Evolutionary conservation across 371 early-diverging fungal genomes (phyloP).

Genomic region (Mortierella sp.): DNA sequence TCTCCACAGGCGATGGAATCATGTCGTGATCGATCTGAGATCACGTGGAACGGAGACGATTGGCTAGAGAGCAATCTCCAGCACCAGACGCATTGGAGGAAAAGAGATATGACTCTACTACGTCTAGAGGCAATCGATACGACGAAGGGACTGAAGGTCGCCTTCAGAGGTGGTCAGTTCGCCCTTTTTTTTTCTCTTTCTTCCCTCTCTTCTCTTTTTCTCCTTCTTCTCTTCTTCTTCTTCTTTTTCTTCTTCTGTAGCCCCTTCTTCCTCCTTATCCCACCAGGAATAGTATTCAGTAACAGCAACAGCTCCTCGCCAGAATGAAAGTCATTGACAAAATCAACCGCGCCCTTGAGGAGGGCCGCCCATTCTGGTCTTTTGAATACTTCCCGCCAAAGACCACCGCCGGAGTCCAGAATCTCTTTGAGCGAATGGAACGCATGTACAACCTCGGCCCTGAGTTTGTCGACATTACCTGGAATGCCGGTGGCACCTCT

Average conservation of each 20-base stretch:
- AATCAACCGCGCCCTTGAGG: constrained; percentile 64
- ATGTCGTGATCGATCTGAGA: no score
- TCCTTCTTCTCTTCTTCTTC: background rate
- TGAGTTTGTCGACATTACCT: constrained; percentile 94
- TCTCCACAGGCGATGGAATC: no score
- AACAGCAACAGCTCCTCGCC: background rate
- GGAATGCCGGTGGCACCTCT: constrained; percentile 92
- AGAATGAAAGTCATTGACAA: constrained; percentile 78
- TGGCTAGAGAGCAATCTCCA: no score
- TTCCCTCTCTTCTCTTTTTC: background rate
- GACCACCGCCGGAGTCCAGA: constrained; percentile 82
- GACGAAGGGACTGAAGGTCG: no score
- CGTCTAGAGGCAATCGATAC: no score
- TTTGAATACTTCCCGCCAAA: constrained; percentile 97
- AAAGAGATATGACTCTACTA: no score
- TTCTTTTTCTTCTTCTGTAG: background rate
- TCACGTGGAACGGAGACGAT: no score
- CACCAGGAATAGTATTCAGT: background rate
- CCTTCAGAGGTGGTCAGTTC: no score
- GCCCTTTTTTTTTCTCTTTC: background rate
- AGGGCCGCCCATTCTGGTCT: constrained; percentile 78
- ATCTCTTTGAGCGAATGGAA: constrained; percentile 91
- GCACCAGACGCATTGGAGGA: no score
- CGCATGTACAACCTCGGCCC: constrained; percentile 92
- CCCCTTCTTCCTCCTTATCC: background rate